Evolutionary conservation across 2,329 filamentous ascomycete genomes (phyloP).

Genomic region (Microdochium bolleyi): DNA sequence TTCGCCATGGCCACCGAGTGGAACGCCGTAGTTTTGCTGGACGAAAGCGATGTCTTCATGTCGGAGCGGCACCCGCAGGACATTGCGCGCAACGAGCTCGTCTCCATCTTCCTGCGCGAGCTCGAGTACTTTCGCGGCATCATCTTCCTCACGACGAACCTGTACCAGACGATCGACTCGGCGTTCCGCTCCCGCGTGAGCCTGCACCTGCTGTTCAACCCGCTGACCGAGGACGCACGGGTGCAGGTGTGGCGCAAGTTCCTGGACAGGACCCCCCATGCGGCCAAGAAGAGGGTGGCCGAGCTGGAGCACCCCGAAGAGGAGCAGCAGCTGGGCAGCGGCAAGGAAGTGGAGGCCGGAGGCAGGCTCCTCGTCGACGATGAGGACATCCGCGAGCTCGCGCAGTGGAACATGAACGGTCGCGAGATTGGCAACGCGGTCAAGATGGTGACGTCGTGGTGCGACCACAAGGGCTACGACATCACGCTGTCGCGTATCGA

Average conservation of each 20-base stretch:
- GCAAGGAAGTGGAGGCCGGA: constrained; percentile 3
- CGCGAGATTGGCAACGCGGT: constrained; percentile 38
- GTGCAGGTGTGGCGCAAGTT: constrained; percentile 38
- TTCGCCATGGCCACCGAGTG: constrained; percentile 80
- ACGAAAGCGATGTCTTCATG: constrained; percentile 80
- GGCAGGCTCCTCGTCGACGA: constrained; percentile 13
- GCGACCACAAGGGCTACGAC: constrained; percentile 31
- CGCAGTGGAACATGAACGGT: constrained; percentile 33
- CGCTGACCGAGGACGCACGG: constrained; percentile 28
- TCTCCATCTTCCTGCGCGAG: constrained; percentile 78
- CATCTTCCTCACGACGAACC: constrained; percentile 81
- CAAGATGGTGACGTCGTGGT: constrained; percentile 37
- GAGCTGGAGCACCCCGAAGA: too few relatives aligned
- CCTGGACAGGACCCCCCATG: constrained; percentile 22
- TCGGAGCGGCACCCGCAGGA: constrained; percentile 78
- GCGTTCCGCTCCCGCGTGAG: constrained; percentile 37
- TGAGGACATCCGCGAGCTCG: constrained; percentile 28
- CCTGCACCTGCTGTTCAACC: constrained; percentile 35
- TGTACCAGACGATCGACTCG: constrained; percentile 29
- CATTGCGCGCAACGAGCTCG: constrained; percentile 76
- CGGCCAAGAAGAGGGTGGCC: background rate
- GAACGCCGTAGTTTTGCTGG: constrained; percentile 77
- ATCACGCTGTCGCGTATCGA: constrained; percentile 33
- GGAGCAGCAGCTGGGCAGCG: too few relatives aligned
- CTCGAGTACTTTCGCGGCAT: constrained; percentile 92